Conservation (phyloP, 2,329 filamentous ascomycete species). For the Cladosporium velox region DNA sequence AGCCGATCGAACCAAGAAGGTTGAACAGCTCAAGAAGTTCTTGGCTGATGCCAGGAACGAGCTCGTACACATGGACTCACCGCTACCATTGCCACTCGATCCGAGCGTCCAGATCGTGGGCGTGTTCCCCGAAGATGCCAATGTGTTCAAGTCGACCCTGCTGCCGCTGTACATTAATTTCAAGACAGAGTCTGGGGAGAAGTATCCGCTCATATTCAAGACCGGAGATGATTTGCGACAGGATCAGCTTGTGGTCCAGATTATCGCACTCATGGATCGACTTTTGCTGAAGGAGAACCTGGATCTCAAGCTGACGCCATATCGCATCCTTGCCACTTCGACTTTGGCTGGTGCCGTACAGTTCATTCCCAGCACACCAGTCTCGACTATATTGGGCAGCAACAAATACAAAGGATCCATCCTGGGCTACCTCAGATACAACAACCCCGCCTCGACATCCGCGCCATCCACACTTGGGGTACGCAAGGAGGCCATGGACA, state of each 20-base stretch:
- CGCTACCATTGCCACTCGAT: conserved; percentile 84
- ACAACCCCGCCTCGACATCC: conserved; percentile 87
- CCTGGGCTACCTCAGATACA: conserved; percentile 79
- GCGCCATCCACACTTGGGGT: conserved; percentile 73
- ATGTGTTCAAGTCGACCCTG: conserved; percentile 93
- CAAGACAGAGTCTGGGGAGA: conserved; percentile 72
- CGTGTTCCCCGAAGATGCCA: conserved; percentile 78
- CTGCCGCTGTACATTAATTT: conserved; percentile 91
- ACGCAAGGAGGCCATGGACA: conserved; percentile 89
- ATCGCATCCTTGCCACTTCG: conserved; percentile 92
- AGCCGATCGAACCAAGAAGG: conserved; percentile 76
- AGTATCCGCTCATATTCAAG: conserved; percentile 95
- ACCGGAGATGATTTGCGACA: conserved; percentile 94
- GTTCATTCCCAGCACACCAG: conserved; percentile 77
- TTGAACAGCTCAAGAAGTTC: conserved; percentile 80
- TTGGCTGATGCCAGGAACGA: conserved; percentile 90
- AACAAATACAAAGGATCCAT: conserved; percentile 77
- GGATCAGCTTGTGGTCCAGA: conserved; percentile 95
- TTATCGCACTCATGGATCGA: conserved; percentile 97
- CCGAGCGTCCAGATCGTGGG: conserved; percentile 78
- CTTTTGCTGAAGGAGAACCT: conserved; percentile 94
- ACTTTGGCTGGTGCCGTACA: conserved; percentile 88
- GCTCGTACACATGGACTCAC: conserved; percentile 76
- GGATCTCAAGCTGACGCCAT: conserved; percentile 90
- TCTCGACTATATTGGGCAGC: conserved; percentile 70